phyloP scores from a whole-genome alignment of 1,139 yeast species.

The Candida gigantensis region DNA sequence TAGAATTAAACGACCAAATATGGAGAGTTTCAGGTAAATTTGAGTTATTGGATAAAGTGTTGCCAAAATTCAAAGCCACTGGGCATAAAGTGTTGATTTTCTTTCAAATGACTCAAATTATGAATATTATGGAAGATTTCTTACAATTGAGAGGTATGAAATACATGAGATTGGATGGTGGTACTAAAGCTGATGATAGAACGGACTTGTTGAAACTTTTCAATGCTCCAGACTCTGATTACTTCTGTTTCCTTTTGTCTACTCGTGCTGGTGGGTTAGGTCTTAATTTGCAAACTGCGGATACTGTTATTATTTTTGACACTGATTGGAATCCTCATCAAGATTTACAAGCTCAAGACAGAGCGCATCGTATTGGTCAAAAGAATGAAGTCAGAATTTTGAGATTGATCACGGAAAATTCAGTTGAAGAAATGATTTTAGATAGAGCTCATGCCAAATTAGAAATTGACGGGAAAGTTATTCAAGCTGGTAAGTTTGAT shows the following conservation, averaged over 20 bases:
- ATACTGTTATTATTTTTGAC: constrained; percentile 83
- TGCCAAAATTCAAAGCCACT: constrained; percentile 72
- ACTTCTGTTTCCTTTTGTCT: constrained; percentile 74
- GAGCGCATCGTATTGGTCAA: constrained; percentile 91
- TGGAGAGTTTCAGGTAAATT: constrained; percentile 83
- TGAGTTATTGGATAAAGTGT: constrained; percentile 69
- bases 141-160: constrained; percentile 63
- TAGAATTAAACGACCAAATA: constrained; percentile 66
- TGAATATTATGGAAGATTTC: constrained; percentile 89
- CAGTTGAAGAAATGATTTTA: constrained; percentile 80
- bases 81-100: constrained; percentile 81
- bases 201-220: constrained; percentile 65
- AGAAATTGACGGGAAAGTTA: constrained; percentile 85
- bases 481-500: constrained; percentile 86
- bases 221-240: constrained; percentile 72
- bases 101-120: constrained; percentile 86
- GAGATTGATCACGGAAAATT: constrained; percentile 76
- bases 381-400: constrained; percentile 82
- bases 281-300: constrained; percentile 82
- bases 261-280: constrained; percentile 93
- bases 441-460: constrained; percentile 82
- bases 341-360: constrained; percentile 87
- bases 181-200: constrained; percentile 82
- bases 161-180: constrained; percentile 79
- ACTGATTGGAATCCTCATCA: constrained; percentile 95